Conservation (phyloP, 2,329 filamentous ascomycete species). For the Decorospora gaudefroyi region DNA sequence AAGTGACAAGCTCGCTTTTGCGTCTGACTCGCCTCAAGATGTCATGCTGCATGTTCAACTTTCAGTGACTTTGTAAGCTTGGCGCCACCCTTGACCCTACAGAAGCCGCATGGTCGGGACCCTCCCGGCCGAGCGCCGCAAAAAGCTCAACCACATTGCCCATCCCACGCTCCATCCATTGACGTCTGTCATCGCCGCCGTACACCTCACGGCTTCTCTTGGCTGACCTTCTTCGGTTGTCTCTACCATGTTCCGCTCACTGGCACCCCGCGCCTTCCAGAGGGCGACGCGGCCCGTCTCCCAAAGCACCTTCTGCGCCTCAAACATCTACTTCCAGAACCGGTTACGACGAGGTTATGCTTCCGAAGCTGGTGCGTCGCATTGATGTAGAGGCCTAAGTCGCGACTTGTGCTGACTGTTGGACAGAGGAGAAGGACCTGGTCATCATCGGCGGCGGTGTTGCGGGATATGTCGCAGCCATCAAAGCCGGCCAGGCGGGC, state of each 20-base stretch:
- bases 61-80: constrained; percentile 20
- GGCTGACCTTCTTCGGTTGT: constrained; percentile 28
- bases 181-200: constrained; percentile 39
- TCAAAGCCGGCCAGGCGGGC: constrained; percentile 97
- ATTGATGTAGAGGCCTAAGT: constrained; percentile 21
- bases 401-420: constrained; percentile 42
- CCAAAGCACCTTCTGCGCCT: constrained; percentile 48
- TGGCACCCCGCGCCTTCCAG: constrained; percentile 56
- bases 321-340: constrained; percentile 55
- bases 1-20: neutral
- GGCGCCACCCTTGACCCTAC: constrained; percentile 31
- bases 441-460: constrained; percentile 98
- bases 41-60: constrained; percentile 7
- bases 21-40: too few species aligned
- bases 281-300: constrained; percentile 48
- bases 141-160: constrained; percentile 46
- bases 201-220: constrained; percentile 39
- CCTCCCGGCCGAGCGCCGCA: constrained; percentile 35
- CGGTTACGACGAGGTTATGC: constrained; percentile 61
- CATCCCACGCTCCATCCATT: constrained; percentile 46
- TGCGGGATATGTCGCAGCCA: constrained; percentile 96
- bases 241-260: constrained; percentile 57
- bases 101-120: constrained; percentile 22
- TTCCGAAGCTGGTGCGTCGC: constrained; percentile 56
- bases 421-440: constrained; percentile 86